Evolutionary conservation across 495 filamentous ascomycete species (phyloP), one percentile per base, ranked within the genome.

Genomic region (Penicillium ucsense): DNA sequence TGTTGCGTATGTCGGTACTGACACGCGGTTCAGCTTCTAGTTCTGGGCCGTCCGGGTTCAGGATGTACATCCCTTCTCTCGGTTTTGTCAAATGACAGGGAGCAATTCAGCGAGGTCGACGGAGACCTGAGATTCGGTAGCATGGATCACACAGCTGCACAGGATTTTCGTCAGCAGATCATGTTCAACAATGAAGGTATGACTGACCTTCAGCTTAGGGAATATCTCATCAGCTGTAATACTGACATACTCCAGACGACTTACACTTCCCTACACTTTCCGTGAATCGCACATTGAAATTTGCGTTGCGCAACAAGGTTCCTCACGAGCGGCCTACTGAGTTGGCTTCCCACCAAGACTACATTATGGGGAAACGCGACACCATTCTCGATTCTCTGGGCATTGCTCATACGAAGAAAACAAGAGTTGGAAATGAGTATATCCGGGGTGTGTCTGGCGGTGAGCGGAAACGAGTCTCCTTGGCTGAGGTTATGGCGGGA

Each of bases 371-470:
- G 34, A 72, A 88, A 53, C 69, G 83, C n/a, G 81, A 89, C 55
- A 78, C 83, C 7, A 81, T 88, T 47, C 82, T 91, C 72, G 78
- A 82, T 35, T 82, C 86, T 45, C 80, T 90, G 48, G 84, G 86
- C 39, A 82, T 94, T 45, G 70, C 76, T 8, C 85, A 91, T 52
- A 89, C 86, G 0, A 74, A 80, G 49, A 82, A 92, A 65, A 91
- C 86, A 1, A 71, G 77, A 33, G 85, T 94, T 35, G 88, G 88
- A 32, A 89, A 91, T 60, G 86, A 89, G 52, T 88, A 84, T 50
- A 75, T 89, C 42, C 79, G 86, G 39, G 88, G 88, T 47, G 83
- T 94, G 0, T 85, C 80, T 46, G 88, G 88, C 46, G 88, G 88
- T 45, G 88, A 94, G 62, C 68, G 88, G 8, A 92, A 91, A 66